Evolutionary conservation across 331 rosid species (phyloP).

Genomic region (Cydonia oblonga): DNA sequence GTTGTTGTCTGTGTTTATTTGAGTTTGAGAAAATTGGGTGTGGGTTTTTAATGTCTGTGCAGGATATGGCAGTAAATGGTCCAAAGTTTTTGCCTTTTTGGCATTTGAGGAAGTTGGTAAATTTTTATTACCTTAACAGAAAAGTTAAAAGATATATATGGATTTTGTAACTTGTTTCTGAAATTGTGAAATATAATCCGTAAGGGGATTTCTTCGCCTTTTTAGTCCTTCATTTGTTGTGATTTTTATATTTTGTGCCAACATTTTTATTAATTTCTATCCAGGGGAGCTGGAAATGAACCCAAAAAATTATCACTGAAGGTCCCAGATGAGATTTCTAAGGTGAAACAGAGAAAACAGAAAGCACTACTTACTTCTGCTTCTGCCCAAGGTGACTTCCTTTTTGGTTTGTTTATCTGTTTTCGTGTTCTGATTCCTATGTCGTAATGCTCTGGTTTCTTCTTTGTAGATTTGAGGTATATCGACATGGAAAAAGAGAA

Average conservation of each 20-base stretch:
- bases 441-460: not conserved
- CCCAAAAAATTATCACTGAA: constrained; percentile 6
- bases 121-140: not conserved
- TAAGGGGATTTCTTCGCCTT: not conserved
- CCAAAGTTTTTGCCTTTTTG: not conserved
- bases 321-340: constrained; percentile 6
- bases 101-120: not conserved
- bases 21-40: not conserved
- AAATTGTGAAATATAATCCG: not conserved
- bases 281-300: constrained; percentile 20
- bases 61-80: not conserved
- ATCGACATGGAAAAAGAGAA: constrained; percentile 59
- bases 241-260: not conserved
- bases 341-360: constrained; percentile 9
- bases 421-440: not conserved
- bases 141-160: not conserved
- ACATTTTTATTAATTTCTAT: constrained; percentile 2
- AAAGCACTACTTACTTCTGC: constrained; percentile 18
- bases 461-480: constrained; percentile 46
- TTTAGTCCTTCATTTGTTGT: not conserved
- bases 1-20: not conserved
- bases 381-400: constrained; percentile 38
- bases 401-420: not conserved
- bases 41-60: not conserved
- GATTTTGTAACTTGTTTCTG: too few species aligned